phyloP scores from a whole-genome alignment of 192 early-diverging fungal species.

The Backusella psychrophila region DNA sequence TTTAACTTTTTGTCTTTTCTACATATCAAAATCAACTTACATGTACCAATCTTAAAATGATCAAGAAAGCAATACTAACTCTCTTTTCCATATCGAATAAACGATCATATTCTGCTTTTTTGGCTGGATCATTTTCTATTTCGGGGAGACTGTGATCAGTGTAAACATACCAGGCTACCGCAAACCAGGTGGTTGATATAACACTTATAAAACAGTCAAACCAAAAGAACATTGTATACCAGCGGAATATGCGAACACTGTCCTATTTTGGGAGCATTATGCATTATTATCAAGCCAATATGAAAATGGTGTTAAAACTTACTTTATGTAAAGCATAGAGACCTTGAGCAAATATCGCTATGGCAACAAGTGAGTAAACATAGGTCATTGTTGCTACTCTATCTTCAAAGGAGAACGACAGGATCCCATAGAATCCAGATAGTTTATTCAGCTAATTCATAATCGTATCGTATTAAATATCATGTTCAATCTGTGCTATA shows the following conservation, averaged over 20 bases:
- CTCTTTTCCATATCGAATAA: conserved; percentile 31
- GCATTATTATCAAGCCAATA: not conserved
- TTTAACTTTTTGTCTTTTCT: not conserved
- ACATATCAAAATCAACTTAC: conserved; percentile 9
- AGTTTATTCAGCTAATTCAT: conserved; percentile 36
- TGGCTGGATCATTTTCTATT: conserved; percentile 8
- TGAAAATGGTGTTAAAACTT: not conserved
- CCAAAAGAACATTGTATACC: conserved; percentile 37
- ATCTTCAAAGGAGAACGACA: conserved; percentile 29
- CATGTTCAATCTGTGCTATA: not conserved
- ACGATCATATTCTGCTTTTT: conserved; percentile 23
- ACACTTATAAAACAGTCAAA: conserved; percentile 29
- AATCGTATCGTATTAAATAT: not conserved
- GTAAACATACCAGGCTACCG: conserved; percentile 31
- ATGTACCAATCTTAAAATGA: conserved; percentile 28
- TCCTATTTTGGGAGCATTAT: conserved; percentile 10
- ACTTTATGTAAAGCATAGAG: conserved; percentile 33
- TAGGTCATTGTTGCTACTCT: conserved; percentile 19
- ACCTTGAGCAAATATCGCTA: conserved; percentile 20
- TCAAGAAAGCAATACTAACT: conserved; percentile 27
- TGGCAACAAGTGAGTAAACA: conserved; percentile 30
- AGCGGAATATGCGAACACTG: conserved; percentile 20
- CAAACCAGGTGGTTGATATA: conserved; percentile 23
- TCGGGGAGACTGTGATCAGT: conserved; percentile 34
- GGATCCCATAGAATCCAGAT: conserved; percentile 35